These are phyloP conservation scores for Ogataea hybrid DNA, from an alignment of 1,139 yeast genomes.

Conservation along the genomic window DNA sequence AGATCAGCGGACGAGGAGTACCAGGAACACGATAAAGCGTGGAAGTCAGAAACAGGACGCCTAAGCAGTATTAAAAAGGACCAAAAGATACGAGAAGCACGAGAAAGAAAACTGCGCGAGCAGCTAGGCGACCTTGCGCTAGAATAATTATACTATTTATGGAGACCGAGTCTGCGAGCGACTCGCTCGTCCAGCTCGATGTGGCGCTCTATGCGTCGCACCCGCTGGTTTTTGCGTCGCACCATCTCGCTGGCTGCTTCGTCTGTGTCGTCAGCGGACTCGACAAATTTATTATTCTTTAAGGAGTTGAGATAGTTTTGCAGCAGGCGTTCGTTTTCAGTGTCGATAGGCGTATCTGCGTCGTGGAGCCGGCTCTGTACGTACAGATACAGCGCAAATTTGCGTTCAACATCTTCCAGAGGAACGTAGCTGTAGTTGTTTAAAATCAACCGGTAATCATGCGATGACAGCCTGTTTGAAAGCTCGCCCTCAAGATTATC, in stretches of 20 bases:
- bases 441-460: constrained; percentile 11
- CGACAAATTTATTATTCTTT: constrained; percentile 10
- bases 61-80: constrained; percentile 24
- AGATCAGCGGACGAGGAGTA: constrained; percentile 10
- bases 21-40: constrained; percentile 14
- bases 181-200: constrained; percentile 6
- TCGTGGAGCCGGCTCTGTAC: constrained; percentile 13
- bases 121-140: constrained; percentile 22
- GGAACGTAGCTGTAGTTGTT: constrained; percentile 11
- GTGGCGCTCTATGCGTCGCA: constrained; percentile 9
- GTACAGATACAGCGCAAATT: constrained; percentile 13
- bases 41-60: constrained; percentile 18
- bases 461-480: not conserved
- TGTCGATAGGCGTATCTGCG: constrained; percentile 1
- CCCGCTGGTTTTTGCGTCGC: not conserved
- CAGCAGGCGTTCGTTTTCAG: constrained; percentile 4
- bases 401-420: constrained; percentile 6
- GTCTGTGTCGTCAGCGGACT: constrained; percentile 1
- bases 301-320: constrained; percentile 7
- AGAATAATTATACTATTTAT: constrained; percentile 2
- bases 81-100: constrained; percentile 22
- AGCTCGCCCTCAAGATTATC: not conserved
- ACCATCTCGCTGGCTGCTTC: not conserved
- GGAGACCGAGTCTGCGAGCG: constrained; percentile 3
- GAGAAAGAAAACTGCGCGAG: constrained; percentile 22